phyloP scores from a whole-genome alignment of 1,139 yeast genomes.

The Taiozyma sp. region DNA sequence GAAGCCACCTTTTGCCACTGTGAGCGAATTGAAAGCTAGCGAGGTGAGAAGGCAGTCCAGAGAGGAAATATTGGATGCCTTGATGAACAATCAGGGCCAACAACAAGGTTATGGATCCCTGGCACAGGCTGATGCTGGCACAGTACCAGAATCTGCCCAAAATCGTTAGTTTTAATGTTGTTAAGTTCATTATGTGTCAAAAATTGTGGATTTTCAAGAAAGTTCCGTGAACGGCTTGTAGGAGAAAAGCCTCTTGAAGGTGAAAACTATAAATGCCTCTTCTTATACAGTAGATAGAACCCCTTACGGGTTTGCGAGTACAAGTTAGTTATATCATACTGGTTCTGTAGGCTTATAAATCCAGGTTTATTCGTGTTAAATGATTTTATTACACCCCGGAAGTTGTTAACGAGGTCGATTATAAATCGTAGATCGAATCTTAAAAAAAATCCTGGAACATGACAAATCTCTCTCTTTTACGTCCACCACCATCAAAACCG shows the following conservation, averaged over 20 bases:
- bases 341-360: too few species aligned
- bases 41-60: slow-evolving; percentile 4
- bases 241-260: too few species aligned
- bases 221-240: too few species aligned
- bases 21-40: slow-evolving; percentile 11
- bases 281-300: too few species aligned
- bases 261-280: too few species aligned
- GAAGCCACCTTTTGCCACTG: slow-evolving; percentile 9
- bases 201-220: neutral
- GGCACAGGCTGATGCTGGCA: neutral
- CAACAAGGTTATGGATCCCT: neutral
- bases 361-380: too few species aligned
- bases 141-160: neutral
- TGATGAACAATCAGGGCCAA: neutral
- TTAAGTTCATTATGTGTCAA: neutral
- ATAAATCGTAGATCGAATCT: too few species aligned
- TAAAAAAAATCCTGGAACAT: neutral
- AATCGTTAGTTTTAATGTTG: neutral
- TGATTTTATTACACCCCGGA: too few species aligned
- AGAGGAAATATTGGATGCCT: neutral
- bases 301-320: too few species aligned
- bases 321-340: too few species aligned
- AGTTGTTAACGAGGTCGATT: too few species aligned
- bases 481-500: neutral
- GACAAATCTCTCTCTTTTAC: neutral